phyloP scores from a whole-genome alignment of 108 stramenopile species.

The Nitzschia sp. region DNA sequence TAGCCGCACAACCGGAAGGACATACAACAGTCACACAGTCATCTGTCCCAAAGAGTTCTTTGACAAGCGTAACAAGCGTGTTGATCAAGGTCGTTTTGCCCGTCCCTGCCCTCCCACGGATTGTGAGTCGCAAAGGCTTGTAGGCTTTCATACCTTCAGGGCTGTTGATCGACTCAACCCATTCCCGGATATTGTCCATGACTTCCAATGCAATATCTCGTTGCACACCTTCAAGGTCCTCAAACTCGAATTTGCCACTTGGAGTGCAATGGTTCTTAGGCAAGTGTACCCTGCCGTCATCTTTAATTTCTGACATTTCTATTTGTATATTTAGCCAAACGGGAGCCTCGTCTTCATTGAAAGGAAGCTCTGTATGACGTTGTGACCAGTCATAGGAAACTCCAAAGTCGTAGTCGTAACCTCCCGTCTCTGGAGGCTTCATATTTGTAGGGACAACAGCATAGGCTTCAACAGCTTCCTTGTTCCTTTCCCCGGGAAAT shows the following conservation, averaged over 20 bases:
- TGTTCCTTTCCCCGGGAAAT: neutral
- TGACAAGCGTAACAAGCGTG: neutral
- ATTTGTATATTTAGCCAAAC: neutral
- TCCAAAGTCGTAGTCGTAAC: neutral
- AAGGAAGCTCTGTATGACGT: neutral
- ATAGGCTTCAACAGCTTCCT: neutral
- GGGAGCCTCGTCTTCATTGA: neutral
- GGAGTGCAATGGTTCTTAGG: neutral
- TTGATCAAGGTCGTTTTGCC: neutral
- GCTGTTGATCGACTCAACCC: neutral
- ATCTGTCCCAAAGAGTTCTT: neutral
- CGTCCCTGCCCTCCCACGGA: neutral
- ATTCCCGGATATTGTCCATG: neutral
- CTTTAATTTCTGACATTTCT: neutral
- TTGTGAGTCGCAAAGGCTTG: neutral
- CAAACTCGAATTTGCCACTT: neutral
- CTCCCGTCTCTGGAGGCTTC: neutral
- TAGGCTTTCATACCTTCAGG: neutral
- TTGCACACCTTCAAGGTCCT: neutral
- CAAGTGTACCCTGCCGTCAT: neutral
- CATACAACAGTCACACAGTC: neutral
- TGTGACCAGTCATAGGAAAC: neutral
- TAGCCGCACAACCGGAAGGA: neutral
- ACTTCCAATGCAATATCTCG: neutral
- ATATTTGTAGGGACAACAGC: neutral